phyloP scores from a whole-genome alignment of 78 protist species.

The Dictyostelium brefeldianum region DNA sequence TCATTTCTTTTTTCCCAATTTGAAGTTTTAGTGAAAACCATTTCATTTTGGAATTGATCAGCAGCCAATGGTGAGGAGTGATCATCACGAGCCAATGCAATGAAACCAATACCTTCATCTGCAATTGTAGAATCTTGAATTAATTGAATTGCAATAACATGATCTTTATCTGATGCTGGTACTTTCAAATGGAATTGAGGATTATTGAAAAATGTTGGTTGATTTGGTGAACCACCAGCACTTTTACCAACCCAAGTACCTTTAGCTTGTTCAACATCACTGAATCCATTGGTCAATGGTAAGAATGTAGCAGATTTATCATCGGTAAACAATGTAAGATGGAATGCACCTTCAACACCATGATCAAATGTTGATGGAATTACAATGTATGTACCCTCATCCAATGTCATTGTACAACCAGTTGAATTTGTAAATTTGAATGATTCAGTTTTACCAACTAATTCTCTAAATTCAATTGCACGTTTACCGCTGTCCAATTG shows the following conservation, averaged over 20 bases:
- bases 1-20: slow-evolving; percentile 79
- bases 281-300: slow-evolving; percentile 26
- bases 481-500: slow-evolving; percentile 62
- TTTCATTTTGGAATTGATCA: slow-evolving; percentile 60
- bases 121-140: slow-evolving; percentile 76
- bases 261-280: slow-evolving; percentile 49
- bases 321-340: slow-evolving; percentile 67
- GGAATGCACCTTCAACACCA: slow-evolving; percentile 72
- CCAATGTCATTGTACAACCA: slow-evolving; percentile 56
- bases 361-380: slow-evolving; percentile 72
- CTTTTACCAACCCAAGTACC: slow-evolving; percentile 78
- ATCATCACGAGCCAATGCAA: slow-evolving; percentile 50
- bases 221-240: slow-evolving; percentile 80
- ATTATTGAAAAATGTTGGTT: slow-evolving; percentile 57
- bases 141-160: slow-evolving; percentile 26
- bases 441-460: slow-evolving; percentile 66
- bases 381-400: slow-evolving; percentile 62
- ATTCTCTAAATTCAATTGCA: slow-evolving; percentile 54
- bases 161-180: slow-evolving; percentile 26
- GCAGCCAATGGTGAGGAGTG: slow-evolving; percentile 50
- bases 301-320: slow-evolving; percentile 56
- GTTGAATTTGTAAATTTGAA: slow-evolving; percentile 45
- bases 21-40: slow-evolving; percentile 50
- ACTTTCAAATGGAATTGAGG: slow-evolving; percentile 72
- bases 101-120: slow-evolving; percentile 78